phyloP scores from a whole-genome alignment of 495 filamentous ascomycete species.

The Lepidopterella palustris region DNA sequence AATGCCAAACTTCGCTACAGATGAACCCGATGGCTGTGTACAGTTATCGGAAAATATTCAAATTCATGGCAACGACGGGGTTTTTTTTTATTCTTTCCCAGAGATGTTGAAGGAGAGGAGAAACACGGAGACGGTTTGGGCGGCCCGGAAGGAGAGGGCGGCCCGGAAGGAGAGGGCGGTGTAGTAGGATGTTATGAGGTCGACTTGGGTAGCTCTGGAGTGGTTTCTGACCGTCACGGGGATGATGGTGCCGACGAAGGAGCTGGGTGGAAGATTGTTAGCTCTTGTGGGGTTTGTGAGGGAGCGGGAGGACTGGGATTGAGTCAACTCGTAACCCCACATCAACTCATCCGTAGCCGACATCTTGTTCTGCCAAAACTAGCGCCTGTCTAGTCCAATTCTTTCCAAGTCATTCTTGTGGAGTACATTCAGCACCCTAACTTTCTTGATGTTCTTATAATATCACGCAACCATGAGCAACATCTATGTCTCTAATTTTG shows the following conservation, averaged over 20 bases:
- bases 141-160: too few species aligned
- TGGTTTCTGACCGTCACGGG: constrained; percentile 47
- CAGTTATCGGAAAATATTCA: constrained; percentile 48
- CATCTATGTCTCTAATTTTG: too few species aligned
- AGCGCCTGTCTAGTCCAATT: too few species aligned
- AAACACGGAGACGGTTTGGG: constrained; percentile 48
- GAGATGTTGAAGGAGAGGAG: constrained; percentile 50
- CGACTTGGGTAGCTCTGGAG: constrained; percentile 42
- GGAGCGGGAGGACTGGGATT: too few species aligned
- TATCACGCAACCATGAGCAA: too few species aligned
- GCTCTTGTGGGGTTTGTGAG: too few species aligned
- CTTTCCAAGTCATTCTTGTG: too few species aligned
- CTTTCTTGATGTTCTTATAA: too few species aligned
- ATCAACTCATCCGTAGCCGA: too few species aligned
- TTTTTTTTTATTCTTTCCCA: constrained; percentile 51
- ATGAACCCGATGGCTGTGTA: constrained; percentile 50
- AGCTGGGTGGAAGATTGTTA: constrained; percentile 27
- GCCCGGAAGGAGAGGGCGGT: constrained; percentile 52
- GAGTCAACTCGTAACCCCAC: too few species aligned
- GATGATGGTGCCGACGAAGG: constrained; percentile 51
- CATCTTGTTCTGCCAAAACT: too few species aligned
- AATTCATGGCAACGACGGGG: constrained; percentile 45
- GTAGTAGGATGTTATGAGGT: constrained; percentile 52
- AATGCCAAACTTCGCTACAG: constrained; percentile 43
- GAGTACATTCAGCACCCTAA: too few species aligned